Conservation (phyloP, 768 basidiomycete genomes). For the Dacryopinax primogenitus region DNA sequence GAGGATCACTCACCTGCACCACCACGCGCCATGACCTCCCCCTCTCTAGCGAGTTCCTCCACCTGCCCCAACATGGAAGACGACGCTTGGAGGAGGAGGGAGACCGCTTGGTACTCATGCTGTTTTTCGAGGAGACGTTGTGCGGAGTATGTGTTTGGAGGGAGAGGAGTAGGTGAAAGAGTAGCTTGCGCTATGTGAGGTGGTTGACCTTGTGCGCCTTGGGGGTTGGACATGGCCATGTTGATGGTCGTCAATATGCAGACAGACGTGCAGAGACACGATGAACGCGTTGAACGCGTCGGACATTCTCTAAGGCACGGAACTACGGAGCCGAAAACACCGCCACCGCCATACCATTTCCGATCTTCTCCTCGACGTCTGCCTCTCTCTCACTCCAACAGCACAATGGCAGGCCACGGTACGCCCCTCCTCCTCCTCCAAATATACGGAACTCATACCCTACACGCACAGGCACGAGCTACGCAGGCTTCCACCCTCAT, state of each 20-base stretch:
- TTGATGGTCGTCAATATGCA: neutral
- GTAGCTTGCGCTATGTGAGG: constrained; percentile 8
- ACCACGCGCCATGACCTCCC: constrained; percentile 29
- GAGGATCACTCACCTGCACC: constrained; percentile 26
- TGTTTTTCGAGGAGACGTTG: constrained; percentile 26
- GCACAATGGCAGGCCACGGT: neutral
- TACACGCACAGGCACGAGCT: neutral
- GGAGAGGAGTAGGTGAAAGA: constrained; percentile 8
- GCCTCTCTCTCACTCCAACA: neutral
- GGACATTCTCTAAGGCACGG: neutral
- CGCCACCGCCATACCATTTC: neutral
- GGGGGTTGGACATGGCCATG: neutral
- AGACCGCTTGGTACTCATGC: constrained; percentile 28
- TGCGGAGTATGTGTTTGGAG: constrained; percentile 15
- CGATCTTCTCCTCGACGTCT: neutral
- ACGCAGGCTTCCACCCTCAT: constrained; percentile 75
- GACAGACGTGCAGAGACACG: neutral
- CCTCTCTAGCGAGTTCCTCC: constrained; percentile 27
- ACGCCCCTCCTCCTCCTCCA: neutral
- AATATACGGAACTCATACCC: neutral
- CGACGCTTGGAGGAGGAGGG: constrained; percentile 24
- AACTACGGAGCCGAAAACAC: neutral
- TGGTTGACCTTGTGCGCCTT: neutral
- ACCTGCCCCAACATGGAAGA: constrained; percentile 23
- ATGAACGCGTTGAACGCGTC: neutral